phyloP scores from a whole-genome alignment of 2,329 filamentous ascomycete species.

The Lasiodiplodia hormozganensis region DNA sequence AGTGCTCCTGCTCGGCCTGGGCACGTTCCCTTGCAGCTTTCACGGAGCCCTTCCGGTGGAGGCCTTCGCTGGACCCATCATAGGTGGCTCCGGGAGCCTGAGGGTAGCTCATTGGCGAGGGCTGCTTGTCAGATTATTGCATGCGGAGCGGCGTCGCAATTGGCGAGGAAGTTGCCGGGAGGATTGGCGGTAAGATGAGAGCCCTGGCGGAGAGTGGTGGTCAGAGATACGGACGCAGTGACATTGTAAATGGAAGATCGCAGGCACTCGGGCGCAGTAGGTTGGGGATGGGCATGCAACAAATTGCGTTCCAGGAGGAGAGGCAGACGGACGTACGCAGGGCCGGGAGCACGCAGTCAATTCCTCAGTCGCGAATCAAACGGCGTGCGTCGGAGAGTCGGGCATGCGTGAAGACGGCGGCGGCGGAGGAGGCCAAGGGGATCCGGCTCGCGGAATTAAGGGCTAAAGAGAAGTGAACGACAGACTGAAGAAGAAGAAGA shows the following conservation, averaged over 20 bases:
- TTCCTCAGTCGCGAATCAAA: constrained; percentile 26
- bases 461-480: constrained; percentile 24
- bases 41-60: constrained; percentile 44
- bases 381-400: constrained; percentile 22
- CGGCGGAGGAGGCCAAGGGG: neutral
- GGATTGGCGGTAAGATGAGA: constrained; percentile 8
- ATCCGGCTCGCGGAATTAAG: constrained; percentile 28
- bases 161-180: constrained; percentile 20
- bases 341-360: constrained; percentile 12
- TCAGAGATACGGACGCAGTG: constrained; percentile 15
- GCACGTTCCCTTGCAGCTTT: constrained; percentile 43
- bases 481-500: constrained; percentile 19
- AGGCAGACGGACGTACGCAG: constrained; percentile 12
- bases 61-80: constrained; percentile 36
- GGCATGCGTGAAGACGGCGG: neutral
- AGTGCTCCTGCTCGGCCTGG: constrained; percentile 44
- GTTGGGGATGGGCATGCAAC: constrained; percentile 21
- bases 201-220: neutral
- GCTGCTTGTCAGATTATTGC: constrained; percentile 37
- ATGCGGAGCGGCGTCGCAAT: constrained; percentile 30
- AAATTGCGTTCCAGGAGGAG: constrained; percentile 13
- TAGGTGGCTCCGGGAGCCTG: constrained; percentile 42
- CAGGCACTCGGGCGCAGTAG: constrained; percentile 10
- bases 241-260: constrained; percentile 19
- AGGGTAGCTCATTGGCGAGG: constrained; percentile 47